These are phyloP conservation scores for Dinochytrium kinnereticum DNA, from an alignment of 371 early-diverging fungal species.

Conservation along the genomic window DNA sequence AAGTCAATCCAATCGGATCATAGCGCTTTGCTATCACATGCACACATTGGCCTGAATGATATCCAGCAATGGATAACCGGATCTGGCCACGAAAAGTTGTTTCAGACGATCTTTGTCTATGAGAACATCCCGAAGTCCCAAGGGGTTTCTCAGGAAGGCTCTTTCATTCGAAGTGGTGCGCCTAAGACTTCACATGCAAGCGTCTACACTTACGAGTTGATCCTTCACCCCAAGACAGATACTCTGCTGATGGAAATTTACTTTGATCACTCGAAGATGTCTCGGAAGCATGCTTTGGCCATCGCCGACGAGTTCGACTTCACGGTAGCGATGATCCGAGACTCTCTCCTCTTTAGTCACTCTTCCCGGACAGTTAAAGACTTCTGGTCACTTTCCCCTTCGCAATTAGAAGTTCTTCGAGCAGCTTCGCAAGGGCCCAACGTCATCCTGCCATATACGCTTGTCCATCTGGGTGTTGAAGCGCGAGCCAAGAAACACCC, in stretches of 20 bases:
- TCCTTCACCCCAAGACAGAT: neutral
- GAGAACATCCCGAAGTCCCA: constrained; percentile 9
- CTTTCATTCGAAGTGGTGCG: neutral
- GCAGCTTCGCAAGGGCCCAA: neutral
- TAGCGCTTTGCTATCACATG: neutral
- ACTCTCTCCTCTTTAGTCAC: neutral
- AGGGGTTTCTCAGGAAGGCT: neutral
- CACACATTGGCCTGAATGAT: constrained; percentile 1
- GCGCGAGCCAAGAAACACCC: neutral
- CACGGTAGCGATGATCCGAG: neutral
- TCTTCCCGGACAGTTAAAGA: neutral
- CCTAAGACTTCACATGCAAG: neutral
- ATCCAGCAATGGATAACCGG: neutral
- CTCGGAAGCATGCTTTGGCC: neutral
- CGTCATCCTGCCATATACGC: neutral
- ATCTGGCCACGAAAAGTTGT: neutral
- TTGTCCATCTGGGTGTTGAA: constrained; percentile 17
- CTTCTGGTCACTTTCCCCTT: neutral
- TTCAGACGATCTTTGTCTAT: constrained; percentile 22
- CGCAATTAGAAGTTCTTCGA: neutral
- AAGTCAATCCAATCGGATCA: neutral
- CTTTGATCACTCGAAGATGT: constrained; percentile 2
- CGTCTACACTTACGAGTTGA: neutral
- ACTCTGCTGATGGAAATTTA: neutral
- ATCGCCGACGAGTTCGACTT: constrained; percentile 5